Percentiles rank a stretch among this genome's conserved stretches.
These are phyloP conservation scores for Hyaloscypha variabilis DNA, from an alignment of 495 filamentous ascomycete species.

Conservation along the genomic window DNA sequence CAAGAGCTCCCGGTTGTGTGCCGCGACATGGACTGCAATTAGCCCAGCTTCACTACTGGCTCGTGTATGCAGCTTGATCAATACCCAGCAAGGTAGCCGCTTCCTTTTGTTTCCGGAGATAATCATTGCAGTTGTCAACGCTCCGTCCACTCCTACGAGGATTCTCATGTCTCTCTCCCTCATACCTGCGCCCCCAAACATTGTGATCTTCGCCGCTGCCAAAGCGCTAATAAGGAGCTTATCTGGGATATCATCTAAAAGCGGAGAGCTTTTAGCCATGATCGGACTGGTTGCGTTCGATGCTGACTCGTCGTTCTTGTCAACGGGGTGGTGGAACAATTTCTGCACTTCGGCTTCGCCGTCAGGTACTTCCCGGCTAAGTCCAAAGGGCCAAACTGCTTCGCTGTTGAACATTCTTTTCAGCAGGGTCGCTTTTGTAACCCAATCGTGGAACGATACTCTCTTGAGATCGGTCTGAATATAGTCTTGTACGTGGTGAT, in stretches of 20 bases:
- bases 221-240: neutral
- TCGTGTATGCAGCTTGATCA: neutral
- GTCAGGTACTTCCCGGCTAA: neutral
- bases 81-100: neutral
- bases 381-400: neutral
- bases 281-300: neutral
- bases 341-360: neutral
- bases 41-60: constrained; percentile 1
- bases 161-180: neutral
- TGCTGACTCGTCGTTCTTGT: neutral
- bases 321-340: neutral
- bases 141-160: neutral
- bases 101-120: neutral
- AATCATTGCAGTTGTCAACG: neutral
- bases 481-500: neutral
- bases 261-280: neutral
- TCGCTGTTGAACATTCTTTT: neutral
- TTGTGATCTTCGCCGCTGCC: neutral
- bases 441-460: neutral
- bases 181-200: neutral
- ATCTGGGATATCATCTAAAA: neutral
- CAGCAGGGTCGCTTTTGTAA: neutral
- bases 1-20: neutral
- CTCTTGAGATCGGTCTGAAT: neutral
- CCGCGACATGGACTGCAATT: neutral